Conservation (phyloP, 1,139 yeast species). For the Debaryomycetaceae sp. region DNA sequence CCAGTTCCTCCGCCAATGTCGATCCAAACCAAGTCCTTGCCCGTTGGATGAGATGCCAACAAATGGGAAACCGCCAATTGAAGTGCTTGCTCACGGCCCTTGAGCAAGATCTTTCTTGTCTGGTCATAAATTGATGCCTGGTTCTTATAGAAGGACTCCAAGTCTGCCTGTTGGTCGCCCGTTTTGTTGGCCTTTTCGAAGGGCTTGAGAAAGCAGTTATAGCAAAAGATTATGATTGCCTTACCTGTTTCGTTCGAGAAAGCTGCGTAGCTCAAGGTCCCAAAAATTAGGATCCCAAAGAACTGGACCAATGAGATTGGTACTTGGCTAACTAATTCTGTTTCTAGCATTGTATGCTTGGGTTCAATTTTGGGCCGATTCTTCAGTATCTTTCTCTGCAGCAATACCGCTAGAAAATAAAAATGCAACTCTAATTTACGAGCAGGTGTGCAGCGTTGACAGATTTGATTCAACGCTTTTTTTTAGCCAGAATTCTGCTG, state of each 20-base stretch:
- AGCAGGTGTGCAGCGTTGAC: too few relatives aligned
- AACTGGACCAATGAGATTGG: conserved; percentile 7
- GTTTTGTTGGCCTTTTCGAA: conserved; percentile 39
- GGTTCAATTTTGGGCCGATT: too few relatives aligned
- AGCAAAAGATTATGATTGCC: conserved; percentile 33
- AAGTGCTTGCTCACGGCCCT: conserved; percentile 68
- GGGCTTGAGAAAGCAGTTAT: conserved; percentile 71
- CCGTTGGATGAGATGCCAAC: conserved; percentile 19
- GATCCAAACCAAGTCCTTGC: conserved; percentile 62
- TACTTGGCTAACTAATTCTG: conserved; percentile 7
- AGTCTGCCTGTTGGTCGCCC: conserved; percentile 58
- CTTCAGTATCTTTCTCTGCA: too few relatives aligned
- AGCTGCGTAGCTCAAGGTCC: conserved; percentile 15
- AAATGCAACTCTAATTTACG: too few relatives aligned
- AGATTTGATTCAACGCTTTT: too few relatives aligned
- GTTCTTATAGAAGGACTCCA: conserved; percentile 68
- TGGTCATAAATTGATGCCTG: conserved; percentile 75
- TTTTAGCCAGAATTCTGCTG: too few relatives aligned
- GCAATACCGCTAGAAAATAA: too few relatives aligned
- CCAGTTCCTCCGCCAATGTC: conserved; percentile 90
- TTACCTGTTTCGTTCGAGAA: conserved; percentile 23
- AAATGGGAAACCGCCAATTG: conserved; percentile 57
- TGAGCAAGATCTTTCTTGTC: conserved; percentile 59
- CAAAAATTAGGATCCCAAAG: conserved; percentile 12
- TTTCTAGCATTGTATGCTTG: conserved; percentile 6